Conservation (phyloP, 2,329 filamentous ascomycete species). For the Coleophoma crateriformis region DNA sequence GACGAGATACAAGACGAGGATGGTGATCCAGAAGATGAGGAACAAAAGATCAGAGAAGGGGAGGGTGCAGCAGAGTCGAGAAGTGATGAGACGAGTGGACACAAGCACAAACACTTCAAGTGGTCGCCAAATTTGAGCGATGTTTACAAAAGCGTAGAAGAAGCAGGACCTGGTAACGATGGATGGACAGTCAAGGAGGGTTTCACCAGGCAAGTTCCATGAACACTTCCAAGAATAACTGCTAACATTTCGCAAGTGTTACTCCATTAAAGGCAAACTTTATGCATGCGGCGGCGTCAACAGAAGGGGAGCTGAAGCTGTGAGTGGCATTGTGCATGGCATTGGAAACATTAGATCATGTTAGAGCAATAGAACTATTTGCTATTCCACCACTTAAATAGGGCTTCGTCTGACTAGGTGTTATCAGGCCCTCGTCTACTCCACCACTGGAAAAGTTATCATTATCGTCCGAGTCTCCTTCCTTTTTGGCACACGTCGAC, state of each 20-base stretch:
- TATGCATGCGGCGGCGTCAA: constrained; percentile 64
- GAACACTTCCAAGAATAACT: not conserved
- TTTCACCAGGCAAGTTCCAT: constrained; percentile 64
- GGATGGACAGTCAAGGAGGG: constrained; percentile 89
- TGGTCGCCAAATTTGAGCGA: constrained; percentile 87
- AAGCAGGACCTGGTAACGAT: constrained; percentile 75
- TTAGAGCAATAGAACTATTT: constrained; percentile 23
- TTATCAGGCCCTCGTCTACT: constrained; percentile 10
- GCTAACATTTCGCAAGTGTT: constrained; percentile 49
- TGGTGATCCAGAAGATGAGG: constrained; percentile 61
- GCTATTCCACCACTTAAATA: constrained; percentile 2
- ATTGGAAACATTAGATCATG: constrained; percentile 24
- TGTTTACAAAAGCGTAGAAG: constrained; percentile 82
- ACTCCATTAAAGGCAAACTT: constrained; percentile 92
- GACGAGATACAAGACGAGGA: constrained; percentile 66
- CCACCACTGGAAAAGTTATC: constrained; percentile 12
- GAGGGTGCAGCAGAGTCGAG: constrained; percentile 40
- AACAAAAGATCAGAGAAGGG: constrained; percentile 66
- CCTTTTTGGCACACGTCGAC: constrained; percentile 67
- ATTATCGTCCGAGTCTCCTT: constrained; percentile 24
- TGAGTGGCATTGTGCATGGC: constrained; percentile 53
- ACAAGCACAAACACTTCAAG: constrained; percentile 85
- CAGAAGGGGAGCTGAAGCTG: constrained; percentile 72
- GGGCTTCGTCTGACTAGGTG: constrained; percentile 15
- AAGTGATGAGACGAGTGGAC: constrained; percentile 30